These are phyloP conservation scores for Chaetomium cochliodes DNA, from an alignment of 495 filamentous ascomycete genomes.

Conservation along the genomic window DNA sequence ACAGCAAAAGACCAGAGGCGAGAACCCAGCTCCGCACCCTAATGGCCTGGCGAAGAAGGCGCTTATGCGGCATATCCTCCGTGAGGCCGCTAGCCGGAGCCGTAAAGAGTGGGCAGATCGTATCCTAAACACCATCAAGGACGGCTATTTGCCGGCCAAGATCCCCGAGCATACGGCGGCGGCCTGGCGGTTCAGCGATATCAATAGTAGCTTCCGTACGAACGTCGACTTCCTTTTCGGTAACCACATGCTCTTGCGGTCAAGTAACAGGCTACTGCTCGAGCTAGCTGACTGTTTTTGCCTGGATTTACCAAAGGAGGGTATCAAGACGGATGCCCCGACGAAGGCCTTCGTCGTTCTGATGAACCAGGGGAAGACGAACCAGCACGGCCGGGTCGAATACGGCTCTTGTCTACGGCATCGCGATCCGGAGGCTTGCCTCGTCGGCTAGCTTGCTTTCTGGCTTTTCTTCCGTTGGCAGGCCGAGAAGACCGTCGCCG, in stretches of 20 bases:
- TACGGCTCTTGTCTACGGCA: no score
- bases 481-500: not conserved
- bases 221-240: no score
- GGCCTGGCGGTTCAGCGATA: no score
- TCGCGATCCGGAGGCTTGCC: not conserved
- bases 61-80: conserved; percentile 5
- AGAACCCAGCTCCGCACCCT: no score
- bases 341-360: not conserved
- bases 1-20: no score
- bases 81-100: not conserved
- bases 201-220: no score
- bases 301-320: no score
- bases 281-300: not conserved
- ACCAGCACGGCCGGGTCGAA: not conserved
- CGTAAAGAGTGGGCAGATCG: conserved; percentile 1
- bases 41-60: conserved; percentile 9
- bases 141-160: no score
- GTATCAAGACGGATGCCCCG: not conserved
- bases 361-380: not conserved
- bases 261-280: not conserved
- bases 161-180: no score
- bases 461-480: not conserved
- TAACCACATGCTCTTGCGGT: not conserved
- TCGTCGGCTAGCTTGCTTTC: not conserved
- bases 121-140: conserved; percentile 3